phyloP scores from a whole-genome alignment of 805 yeast species.

The Yarrowia sp. region DNA sequence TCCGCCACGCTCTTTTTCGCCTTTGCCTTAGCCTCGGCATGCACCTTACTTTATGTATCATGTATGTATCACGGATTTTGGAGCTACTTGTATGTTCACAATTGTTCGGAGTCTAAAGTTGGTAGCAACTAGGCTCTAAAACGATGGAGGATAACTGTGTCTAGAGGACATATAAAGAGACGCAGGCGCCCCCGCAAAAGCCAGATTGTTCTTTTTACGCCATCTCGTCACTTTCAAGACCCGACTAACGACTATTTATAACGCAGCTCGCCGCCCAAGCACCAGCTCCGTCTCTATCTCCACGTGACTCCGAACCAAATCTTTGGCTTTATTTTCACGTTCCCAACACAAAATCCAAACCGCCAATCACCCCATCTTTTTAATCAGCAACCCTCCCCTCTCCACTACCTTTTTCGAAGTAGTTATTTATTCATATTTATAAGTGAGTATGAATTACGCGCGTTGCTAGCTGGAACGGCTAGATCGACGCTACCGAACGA shows the following conservation, averaged over 20 bases:
- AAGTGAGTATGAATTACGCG: slow-evolving; percentile 13
- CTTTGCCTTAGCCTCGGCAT: slow-evolving; percentile 18
- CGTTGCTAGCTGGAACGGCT: not conserved
- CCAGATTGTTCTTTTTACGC: not conserved
- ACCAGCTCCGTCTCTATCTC: not conserved
- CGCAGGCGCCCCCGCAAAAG: not conserved
- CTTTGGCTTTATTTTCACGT: slow-evolving; percentile 26
- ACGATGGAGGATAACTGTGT: not conserved
- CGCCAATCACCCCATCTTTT: slow-evolving; percentile 19
- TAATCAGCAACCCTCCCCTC: slow-evolving; percentile 13
- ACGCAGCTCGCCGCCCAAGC: not conserved
- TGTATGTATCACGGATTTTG: not conserved
- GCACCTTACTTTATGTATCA: slow-evolving; percentile 8
- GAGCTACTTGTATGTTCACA: slow-evolving; percentile 24
- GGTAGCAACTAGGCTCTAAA: slow-evolving; percentile 21
- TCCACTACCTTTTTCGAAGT: slow-evolving; percentile 3
- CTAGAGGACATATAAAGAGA: slow-evolving; percentile 7
- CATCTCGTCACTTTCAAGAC: not conserved
- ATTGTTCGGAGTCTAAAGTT: slow-evolving; percentile 26
- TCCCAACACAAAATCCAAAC: slow-evolving; percentile 24
- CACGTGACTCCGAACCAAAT: slow-evolving; percentile 17
- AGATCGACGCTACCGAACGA: not conserved
- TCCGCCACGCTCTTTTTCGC: slow-evolving; percentile 16
- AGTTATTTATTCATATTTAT: slow-evolving; percentile 23
- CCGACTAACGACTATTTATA: slow-evolving; percentile 17